Conservation (phyloP, 139 green algal genomes). For the Mesostigma viride region DNA sequence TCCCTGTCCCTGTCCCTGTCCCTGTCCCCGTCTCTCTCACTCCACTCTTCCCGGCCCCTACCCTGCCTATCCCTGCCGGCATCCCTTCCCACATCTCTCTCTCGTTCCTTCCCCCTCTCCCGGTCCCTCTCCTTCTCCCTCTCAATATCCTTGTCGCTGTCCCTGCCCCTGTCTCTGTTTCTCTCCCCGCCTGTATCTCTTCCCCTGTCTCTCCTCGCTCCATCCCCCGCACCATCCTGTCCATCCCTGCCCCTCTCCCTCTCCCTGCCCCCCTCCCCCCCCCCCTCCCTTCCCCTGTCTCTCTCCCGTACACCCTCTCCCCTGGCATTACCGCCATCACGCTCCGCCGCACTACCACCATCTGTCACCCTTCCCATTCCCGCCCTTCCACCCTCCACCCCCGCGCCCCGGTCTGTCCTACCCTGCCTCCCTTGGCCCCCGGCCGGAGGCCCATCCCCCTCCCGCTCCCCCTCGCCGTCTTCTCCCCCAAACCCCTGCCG, state of each 20-base stretch:
- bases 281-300: not conserved
- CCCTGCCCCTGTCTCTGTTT: slow-evolving; percentile 3
- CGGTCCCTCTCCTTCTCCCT: slow-evolving; percentile 9
- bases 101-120: too few relatives aligned
- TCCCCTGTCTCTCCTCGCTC: not conserved
- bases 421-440: not conserved
- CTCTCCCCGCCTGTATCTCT: not conserved
- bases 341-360: not conserved
- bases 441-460: not conserved
- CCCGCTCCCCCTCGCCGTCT: not conserved
- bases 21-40: too few relatives aligned
- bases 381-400: not conserved
- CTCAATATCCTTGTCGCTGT: not conserved
- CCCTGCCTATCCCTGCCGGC: too few relatives aligned
- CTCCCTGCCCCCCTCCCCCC: not conserved
- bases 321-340: not conserved
- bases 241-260: not conserved
- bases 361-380: not conserved
- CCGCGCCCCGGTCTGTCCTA: not conserved
- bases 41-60: too few relatives aligned
- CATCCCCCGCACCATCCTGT: too few relatives aligned
- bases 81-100: too few relatives aligned
- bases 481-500: too few relatives aligned
- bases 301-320: not conserved
- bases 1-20: too few relatives aligned